Conservation (phyloP, 805 yeast species). For the Candida saitoana region DNA sequence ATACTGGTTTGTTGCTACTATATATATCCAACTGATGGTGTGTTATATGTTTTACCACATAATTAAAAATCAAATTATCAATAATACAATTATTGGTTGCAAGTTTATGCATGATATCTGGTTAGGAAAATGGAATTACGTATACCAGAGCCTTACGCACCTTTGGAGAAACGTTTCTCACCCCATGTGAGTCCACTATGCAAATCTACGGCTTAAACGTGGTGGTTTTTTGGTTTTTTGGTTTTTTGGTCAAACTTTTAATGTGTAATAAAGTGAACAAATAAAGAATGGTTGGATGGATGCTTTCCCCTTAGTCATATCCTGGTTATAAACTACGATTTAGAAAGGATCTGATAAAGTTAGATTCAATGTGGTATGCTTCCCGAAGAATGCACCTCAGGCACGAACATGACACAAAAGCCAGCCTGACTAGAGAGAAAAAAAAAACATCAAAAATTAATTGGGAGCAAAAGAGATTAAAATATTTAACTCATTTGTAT, state of each 20-base stretch:
- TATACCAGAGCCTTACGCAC: not conserved
- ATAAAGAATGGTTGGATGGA: too few species aligned
- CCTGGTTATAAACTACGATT: too few species aligned
- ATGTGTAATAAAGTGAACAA: too few species aligned
- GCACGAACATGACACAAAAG: not conserved
- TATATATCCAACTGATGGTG: constrained; percentile 1
- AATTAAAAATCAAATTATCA: not conserved
- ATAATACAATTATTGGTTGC: not conserved
- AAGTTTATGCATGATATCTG: not conserved
- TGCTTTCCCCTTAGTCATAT: too few species aligned
- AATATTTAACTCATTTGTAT: too few species aligned
- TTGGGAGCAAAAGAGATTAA: too few species aligned
- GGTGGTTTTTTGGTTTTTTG: too few species aligned
- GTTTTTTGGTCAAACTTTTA: too few species aligned
- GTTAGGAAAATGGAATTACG: not conserved
- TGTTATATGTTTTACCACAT: not conserved
- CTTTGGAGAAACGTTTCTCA: not conserved
- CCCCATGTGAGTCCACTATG: not conserved
- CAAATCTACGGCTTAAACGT: too few species aligned
- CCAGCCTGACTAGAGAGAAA: not conserved
- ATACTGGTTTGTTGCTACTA: not conserved
- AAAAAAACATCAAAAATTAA: not conserved
- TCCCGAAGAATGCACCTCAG: not conserved
- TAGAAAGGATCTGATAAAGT: not conserved
- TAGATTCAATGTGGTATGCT: not conserved